Conservation (phyloP, 495 filamentous ascomycete species). For the Talaromyces nanjingensis region DNA sequence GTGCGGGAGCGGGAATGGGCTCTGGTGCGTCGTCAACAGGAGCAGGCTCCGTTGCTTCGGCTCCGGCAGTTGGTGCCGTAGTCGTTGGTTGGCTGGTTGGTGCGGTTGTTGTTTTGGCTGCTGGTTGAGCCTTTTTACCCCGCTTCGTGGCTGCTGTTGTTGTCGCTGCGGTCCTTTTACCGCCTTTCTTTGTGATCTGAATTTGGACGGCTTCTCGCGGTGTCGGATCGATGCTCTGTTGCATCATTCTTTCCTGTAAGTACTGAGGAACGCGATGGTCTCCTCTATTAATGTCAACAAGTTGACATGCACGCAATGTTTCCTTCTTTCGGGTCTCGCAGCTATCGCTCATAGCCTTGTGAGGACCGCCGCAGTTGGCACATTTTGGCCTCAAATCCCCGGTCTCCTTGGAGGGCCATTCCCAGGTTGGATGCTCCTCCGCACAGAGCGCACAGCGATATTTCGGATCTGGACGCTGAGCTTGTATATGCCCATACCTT, state of each 20-base stretch:
- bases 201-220: too few relatives aligned
- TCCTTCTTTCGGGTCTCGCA: background rate
- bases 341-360: background rate
- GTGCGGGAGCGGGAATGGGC: too few relatives aligned
- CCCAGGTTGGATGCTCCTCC: conserved; percentile 15
- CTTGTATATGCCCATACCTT: conserved; percentile 15
- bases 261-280: background rate
- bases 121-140: background rate
- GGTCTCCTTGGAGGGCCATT: conserved; percentile 9
- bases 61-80: too few relatives aligned
- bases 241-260: background rate
- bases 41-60: too few relatives aligned
- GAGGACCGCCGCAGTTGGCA: conserved; percentile 7
- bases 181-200: too few relatives aligned
- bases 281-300: background rate
- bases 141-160: background rate
- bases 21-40: too few relatives aligned
- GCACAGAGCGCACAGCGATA: conserved; percentile 12
- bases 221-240: background rate
- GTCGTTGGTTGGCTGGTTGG: too few relatives aligned
- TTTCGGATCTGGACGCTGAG: conserved; percentile 10
- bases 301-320: background rate
- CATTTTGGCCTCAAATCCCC: conserved; percentile 9
- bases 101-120: too few relatives aligned
- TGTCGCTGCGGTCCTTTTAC: too few relatives aligned